Evolutionary conservation across 129 eudicot species (phyloP), one percentile per base, ranked within the genome.

Genomic region (Flaveria robusta): DNA sequence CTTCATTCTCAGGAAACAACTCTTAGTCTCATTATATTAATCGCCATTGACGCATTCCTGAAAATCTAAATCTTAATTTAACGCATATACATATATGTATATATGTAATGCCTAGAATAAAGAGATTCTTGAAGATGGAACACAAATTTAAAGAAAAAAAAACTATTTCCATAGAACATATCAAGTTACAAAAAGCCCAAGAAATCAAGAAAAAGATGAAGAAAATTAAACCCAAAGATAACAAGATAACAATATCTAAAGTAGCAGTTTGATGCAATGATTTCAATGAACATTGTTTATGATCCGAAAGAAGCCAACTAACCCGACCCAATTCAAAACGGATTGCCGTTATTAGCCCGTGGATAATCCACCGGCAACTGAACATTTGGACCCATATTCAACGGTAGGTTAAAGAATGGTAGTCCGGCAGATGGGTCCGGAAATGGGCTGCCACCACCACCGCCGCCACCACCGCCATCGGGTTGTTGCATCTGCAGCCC

Each of bases 351-450:
- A 54, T 66, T 80, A 6, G 71, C 18, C 15, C 83, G 77, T 20
- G 78, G 78, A 66, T 29, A 81, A 52, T 85, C 88, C 70, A 68
- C 77, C 13, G 83, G 81, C 55, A 85, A 50, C 73, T 84, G 87
- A 71, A 81, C 78, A 59, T 72, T 81, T 7, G 84, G 80, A 9
- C 73, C 81, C 85, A 85, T 81, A 69, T 66, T 78, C 0, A 81
- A 62, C 15, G 88, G 86, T 45, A 82, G 64, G 77, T 85, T 85
- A 58, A 85, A 82, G 6, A 85, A 82, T 5, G 88, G 88, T 70
- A 85, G 51, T 27, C 88, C 88, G 1, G 86, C 42, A 12, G 88
- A 74, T 3, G 83, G 88, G 74, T 85, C 88, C 1, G 88, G 81
- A 74, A 69, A 85, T 9, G 72, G 86, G 31, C 74, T 81, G 68